Percentiles rank a stretch among this genome's conserved stretches.
phyloP scores from a whole-genome alignment of 2,329 filamentous ascomycete genomes.

The Cladobotryum protrusum region DNA sequence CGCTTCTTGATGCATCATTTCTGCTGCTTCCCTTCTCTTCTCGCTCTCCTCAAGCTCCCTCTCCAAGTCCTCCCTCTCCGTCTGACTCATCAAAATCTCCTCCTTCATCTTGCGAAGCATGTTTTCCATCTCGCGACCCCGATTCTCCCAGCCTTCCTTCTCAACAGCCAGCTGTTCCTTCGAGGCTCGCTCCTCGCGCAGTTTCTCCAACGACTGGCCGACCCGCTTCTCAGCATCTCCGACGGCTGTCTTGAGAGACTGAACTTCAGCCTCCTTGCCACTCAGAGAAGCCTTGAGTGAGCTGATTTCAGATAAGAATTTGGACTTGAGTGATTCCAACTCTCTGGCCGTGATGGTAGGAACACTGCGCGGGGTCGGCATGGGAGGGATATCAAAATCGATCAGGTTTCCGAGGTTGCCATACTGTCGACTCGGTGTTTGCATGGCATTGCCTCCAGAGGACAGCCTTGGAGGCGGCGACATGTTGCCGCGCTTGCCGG shows the following conservation, averaged over 20 bases:
- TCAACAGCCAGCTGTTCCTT: slow-evolving; percentile 70
- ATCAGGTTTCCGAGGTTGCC: slow-evolving; percentile 58
- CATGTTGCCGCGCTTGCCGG: slow-evolving; percentile 31
- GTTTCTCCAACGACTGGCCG: slow-evolving; percentile 74
- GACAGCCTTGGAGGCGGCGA: slow-evolving; percentile 28
- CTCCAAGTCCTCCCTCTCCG: slow-evolving; percentile 74
- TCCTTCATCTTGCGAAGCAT: slow-evolving; percentile 74
- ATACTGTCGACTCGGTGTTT: slow-evolving; percentile 42
- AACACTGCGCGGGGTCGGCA: slow-evolving; percentile 85
- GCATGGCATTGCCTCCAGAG: slow-evolving; percentile 18
- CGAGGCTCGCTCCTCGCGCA: slow-evolving; percentile 67
- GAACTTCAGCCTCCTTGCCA: slow-evolving; percentile 87
- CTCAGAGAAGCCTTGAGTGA: slow-evolving; percentile 87
- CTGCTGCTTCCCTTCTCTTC: slow-evolving; percentile 64
- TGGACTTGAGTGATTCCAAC: slow-evolving; percentile 85
- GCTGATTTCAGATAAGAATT: slow-evolving; percentile 86
- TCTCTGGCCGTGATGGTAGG: slow-evolving; percentile 89
- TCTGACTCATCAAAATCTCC: slow-evolving; percentile 70
- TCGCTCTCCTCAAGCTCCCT: slow-evolving; percentile 72
- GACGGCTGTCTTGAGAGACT: slow-evolving; percentile 79
- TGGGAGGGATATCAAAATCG: slow-evolving; percentile 80
- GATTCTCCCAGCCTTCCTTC: slow-evolving; percentile 75
- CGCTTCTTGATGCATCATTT: slow-evolving; percentile 69
- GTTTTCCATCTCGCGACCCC: slow-evolving; percentile 78
- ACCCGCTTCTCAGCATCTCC: slow-evolving; percentile 88